These are phyloP conservation scores for Mantamonas sphyraenae DNA, from an alignment of 78 protist species.

Conservation along the genomic window DNA sequence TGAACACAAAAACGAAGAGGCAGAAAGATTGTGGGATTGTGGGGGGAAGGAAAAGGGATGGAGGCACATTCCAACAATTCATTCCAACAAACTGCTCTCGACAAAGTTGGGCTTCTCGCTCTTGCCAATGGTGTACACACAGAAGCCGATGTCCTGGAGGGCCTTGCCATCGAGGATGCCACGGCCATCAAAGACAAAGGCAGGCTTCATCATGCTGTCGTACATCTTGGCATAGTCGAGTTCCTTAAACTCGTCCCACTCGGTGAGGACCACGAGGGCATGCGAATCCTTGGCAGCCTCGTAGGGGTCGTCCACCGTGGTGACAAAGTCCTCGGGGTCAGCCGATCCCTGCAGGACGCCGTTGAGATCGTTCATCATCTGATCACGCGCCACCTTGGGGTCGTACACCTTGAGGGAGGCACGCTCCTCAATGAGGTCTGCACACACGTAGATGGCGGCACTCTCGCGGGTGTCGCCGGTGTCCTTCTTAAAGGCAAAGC, in stretches of 20 bases:
- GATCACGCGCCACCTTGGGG: slow-evolving; percentile 70
- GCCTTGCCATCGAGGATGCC: slow-evolving; percentile 42
- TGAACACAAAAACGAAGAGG: too few relatives aligned
- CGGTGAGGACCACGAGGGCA: slow-evolving; percentile 80
- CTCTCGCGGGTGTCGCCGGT: slow-evolving; percentile 87
- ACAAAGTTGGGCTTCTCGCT: too few relatives aligned
- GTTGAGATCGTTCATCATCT: too few relatives aligned
- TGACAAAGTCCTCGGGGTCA: slow-evolving; percentile 1
- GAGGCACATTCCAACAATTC: too few relatives aligned
- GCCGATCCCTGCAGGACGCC: background rate
- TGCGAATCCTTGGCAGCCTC: slow-evolving; percentile 64
- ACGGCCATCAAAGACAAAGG: slow-evolving; percentile 89
- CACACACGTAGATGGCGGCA: slow-evolving; percentile 62
- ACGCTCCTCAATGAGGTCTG: slow-evolving; percentile 63
- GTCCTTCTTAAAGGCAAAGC: slow-evolving; percentile 94
- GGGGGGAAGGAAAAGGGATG: too few relatives aligned
- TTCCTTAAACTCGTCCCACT: slow-evolving; percentile 89
- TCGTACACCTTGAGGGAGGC: slow-evolving; percentile 83
- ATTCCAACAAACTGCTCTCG: too few relatives aligned
- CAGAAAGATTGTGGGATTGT: too few relatives aligned
- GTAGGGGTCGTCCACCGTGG: background rate
- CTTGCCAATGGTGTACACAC: too few relatives aligned
- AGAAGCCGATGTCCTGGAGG: slow-evolving; percentile 51
- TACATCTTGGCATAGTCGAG: slow-evolving; percentile 39
- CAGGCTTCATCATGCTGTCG: slow-evolving; percentile 65